These are phyloP conservation scores for Chaetomiaceae sp. DNA, from an alignment of 2,329 filamentous ascomycete species.

Conservation along the genomic window DNA sequence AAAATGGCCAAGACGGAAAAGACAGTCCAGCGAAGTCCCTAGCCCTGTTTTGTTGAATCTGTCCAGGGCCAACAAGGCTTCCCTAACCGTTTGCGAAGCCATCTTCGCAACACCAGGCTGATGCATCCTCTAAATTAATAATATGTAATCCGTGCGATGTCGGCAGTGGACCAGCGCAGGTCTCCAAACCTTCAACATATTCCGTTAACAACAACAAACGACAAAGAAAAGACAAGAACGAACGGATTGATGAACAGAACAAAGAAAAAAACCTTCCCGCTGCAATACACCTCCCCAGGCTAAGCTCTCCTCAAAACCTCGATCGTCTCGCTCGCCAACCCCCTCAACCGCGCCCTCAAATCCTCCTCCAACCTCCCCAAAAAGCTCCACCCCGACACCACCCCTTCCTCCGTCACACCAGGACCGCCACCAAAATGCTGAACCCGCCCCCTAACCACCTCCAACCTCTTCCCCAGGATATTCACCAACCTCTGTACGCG, in stretches of 20 bases:
- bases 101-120: too few relatives aligned
- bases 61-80: too few relatives aligned
- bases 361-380: slow-evolving; percentile 1
- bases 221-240: too few relatives aligned
- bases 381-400: not conserved
- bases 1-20: too few relatives aligned
- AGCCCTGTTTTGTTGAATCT: too few relatives aligned
- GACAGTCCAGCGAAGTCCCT: too few relatives aligned
- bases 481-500: slow-evolving; percentile 32
- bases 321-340: not conserved
- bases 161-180: too few relatives aligned
- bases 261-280: not conserved
- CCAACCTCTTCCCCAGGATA: slow-evolving; percentile 21
- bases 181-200: too few relatives aligned
- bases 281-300: not conserved
- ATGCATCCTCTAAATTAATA: too few relatives aligned
- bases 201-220: too few relatives aligned
- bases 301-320: not conserved
- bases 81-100: too few relatives aligned
- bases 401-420: not conserved
- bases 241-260: not conserved
- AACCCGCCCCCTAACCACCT: not conserved
- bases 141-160: too few relatives aligned
- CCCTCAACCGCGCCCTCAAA: not conserved
- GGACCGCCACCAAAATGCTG: not conserved